Evolutionary conservation across 257 asterid species (phyloP).

Genomic region (Osmanthus fragrans): DNA sequence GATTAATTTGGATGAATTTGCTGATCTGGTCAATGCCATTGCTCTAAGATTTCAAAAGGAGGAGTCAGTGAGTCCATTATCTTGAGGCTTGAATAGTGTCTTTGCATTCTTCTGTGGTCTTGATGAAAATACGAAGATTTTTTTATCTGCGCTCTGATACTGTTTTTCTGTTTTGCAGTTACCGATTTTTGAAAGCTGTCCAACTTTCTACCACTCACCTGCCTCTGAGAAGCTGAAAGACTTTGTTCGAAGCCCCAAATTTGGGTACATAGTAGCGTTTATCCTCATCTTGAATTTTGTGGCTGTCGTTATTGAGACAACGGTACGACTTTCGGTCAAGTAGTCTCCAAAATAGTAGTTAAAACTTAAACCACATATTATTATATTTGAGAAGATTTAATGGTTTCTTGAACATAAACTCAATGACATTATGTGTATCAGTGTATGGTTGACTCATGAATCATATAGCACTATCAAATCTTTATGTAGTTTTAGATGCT

Average conservation of each 20-base stretch:
- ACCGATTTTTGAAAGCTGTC: constrained; percentile 72
- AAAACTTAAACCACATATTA: not conserved
- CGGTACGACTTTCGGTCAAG: constrained; percentile 50
- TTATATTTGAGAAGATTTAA: not conserved
- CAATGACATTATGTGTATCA: not conserved
- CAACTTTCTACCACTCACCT: constrained; percentile 67
- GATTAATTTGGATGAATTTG: constrained; percentile 86
- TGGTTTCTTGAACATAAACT: not conserved
- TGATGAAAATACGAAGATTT: constrained; percentile 6
- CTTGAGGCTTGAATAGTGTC: constrained; percentile 18
- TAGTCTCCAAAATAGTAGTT: constrained; percentile 16
- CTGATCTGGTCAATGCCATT: constrained; percentile 82
- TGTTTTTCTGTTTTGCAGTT: constrained; percentile 50
- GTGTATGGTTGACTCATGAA: not conserved
- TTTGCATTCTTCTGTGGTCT: not conserved
- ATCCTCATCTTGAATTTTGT: constrained; percentile 71
- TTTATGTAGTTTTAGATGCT: not conserved
- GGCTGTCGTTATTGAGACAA: constrained; percentile 88
- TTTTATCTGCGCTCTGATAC: constrained; percentile 24
- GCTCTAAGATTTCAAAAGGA: constrained; percentile 95
- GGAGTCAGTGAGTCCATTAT: constrained; percentile 56
- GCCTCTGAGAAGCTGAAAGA: constrained; percentile 66
- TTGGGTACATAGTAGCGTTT: constrained; percentile 61
- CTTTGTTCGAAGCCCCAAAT: constrained; percentile 65
- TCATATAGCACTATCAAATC: not conserved